phyloP scores from a whole-genome alignment of 75 land plant species.

The Pinus tabuliformis region DNA sequence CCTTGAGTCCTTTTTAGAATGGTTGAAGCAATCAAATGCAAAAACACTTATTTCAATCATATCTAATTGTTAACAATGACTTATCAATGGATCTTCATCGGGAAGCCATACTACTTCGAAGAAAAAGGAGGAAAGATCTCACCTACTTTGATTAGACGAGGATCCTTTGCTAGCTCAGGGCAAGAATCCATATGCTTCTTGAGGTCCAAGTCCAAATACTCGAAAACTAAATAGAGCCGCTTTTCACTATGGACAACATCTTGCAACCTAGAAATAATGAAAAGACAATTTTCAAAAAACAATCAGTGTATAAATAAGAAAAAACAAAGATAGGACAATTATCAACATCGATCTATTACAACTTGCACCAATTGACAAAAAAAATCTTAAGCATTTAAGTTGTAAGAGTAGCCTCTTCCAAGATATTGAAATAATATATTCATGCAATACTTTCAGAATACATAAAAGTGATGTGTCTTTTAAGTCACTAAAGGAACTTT shows the following conservation, averaged over 20 bases:
- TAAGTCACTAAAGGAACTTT: neutral
- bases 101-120: neutral
- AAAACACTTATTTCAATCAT: neutral
- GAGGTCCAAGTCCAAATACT: constrained; percentile 92
- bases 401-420: neutral
- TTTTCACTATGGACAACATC: constrained; percentile 81
- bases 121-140: constrained; percentile 17
- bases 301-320: neutral
- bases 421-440: neutral
- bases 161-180: constrained; percentile 85
- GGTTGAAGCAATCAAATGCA: neutral
- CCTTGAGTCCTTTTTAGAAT: neutral
- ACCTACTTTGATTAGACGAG: constrained; percentile 84
- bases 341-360: neutral
- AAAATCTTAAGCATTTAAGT: neutral
- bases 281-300: neutral
- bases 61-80: neutral
- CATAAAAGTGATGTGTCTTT: neutral
- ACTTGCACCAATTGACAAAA: neutral
- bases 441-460: neutral
- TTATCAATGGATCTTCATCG: neutral
- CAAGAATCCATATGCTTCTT: constrained; percentile 90
- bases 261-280: constrained; percentile 46
- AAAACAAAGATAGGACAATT: neutral
- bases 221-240: constrained; percentile 87